phyloP scores from a whole-genome alignment of 805 yeast species.

The Maudiozyma turicensis region DNA sequence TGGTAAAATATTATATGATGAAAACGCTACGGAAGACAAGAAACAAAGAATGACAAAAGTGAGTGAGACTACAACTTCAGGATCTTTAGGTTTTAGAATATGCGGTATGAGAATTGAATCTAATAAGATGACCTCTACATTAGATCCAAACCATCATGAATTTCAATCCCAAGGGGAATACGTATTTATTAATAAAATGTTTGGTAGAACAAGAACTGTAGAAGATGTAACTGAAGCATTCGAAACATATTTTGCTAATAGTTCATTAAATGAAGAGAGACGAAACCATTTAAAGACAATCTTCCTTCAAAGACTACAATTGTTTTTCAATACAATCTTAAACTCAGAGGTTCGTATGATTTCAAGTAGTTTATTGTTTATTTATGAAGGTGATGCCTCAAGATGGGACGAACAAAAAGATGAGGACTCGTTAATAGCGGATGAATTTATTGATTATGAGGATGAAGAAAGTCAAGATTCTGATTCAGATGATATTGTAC shows the following conservation, averaged over 20 bases:
- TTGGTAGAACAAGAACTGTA: slow-evolving; percentile 51
- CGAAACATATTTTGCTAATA: slow-evolving; percentile 35
- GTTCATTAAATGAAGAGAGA: slow-evolving; percentile 26
- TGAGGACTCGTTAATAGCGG: slow-evolving; percentile 34
- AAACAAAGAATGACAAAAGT: slow-evolving; percentile 51
- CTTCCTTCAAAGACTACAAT: slow-evolving; percentile 50
- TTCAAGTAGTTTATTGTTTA: slow-evolving; percentile 64
- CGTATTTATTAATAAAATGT: slow-evolving; percentile 50
- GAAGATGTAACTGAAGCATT: slow-evolving; percentile 39
- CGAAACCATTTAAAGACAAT: slow-evolving; percentile 33
- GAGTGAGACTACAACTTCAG: slow-evolving; percentile 67
- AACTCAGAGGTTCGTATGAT: slow-evolving; percentile 54
- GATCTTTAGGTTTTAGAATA: slow-evolving; percentile 61
- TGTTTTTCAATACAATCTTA: slow-evolving; percentile 55
- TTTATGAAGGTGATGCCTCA: slow-evolving; percentile 56
- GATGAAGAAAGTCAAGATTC: slow-evolving; percentile 27
- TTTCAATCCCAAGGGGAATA: slow-evolving; percentile 33
- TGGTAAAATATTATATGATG: slow-evolving; percentile 66
- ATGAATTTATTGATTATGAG: slow-evolving; percentile 26
- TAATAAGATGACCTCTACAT: slow-evolving; percentile 9
- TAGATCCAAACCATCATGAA: slow-evolving; percentile 11
- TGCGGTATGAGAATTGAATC: slow-evolving; percentile 73
- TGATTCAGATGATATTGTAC: slow-evolving; percentile 19
- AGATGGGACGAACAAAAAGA: slow-evolving; percentile 40
- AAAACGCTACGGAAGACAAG: slow-evolving; percentile 48